Evolutionary conservation across 2,329 filamentous ascomycete genomes (phyloP).

Genomic region (Fusarium algeriense): DNA sequence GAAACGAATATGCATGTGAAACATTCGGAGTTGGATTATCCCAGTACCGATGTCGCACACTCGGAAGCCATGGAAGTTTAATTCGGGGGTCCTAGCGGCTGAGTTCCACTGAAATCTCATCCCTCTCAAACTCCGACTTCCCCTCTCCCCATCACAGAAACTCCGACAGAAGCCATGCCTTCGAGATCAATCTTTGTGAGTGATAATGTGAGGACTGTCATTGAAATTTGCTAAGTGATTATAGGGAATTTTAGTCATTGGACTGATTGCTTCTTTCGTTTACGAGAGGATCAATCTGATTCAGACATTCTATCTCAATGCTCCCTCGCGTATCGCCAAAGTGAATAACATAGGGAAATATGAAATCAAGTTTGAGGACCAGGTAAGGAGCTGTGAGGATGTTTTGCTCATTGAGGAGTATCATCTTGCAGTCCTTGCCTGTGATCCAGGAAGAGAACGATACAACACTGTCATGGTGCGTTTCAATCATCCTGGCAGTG

Average conservation of each 20-base stretch:
- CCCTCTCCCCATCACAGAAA: neutral
- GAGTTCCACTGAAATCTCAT: neutral
- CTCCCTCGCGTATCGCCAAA: conserved; percentile 46
- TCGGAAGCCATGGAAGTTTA: conserved; percentile 3
- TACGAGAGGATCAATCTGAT: conserved; percentile 34
- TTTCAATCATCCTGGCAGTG: neutral
- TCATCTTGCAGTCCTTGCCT: conserved; percentile 54
- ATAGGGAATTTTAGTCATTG: conserved; percentile 21
- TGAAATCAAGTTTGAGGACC: conserved; percentile 53
- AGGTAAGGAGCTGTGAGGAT: conserved; percentile 57
- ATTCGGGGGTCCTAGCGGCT: neutral
- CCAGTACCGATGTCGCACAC: neutral
- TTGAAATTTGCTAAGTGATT: neutral
- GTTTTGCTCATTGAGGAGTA: conserved; percentile 52
- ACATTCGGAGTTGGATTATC: conserved; percentile 21
- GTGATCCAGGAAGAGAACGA: conserved; percentile 55
- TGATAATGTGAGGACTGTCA: rapidly evolving
- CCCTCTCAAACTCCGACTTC: neutral
- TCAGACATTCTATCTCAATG: conserved; percentile 47
- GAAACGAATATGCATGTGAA: neutral
- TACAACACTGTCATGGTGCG: conserved; percentile 58
- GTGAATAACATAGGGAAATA: conserved; percentile 46
- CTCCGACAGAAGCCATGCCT: conserved; percentile 9
- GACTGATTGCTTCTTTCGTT: conserved; percentile 16
- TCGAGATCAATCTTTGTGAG: conserved; percentile 20